Evolutionary conservation across 257 asterid species (phyloP).

Genomic region (Nyctanthes arbortristis): DNA sequence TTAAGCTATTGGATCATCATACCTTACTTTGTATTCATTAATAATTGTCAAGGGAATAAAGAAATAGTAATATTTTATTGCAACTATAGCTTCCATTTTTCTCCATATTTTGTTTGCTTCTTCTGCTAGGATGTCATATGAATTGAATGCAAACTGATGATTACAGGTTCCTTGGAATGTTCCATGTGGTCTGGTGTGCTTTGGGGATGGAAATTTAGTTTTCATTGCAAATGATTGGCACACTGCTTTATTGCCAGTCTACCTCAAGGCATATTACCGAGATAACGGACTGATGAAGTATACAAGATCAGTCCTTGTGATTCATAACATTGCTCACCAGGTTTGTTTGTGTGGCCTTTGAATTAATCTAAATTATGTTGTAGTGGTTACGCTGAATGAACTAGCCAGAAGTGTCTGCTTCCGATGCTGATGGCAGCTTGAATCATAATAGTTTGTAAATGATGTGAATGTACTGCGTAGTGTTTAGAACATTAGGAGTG

Average conservation of each 20-base stretch:
- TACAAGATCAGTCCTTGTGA: slow-evolving; percentile 84
- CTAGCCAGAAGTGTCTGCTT: not conserved
- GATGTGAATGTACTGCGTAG: not conserved
- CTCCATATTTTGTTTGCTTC: not conserved
- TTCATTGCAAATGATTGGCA: slow-evolving; percentile 99
- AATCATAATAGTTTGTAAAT: not conserved
- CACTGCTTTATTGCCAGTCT: slow-evolving; percentile 91
- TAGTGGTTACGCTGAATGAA: not conserved
- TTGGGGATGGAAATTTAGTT: slow-evolving; percentile 93
- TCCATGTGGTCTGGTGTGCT: slow-evolving; percentile 97
- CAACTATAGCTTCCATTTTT: not conserved
- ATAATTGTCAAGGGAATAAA: not conserved
- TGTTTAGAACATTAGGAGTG: not conserved
- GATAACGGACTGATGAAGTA: slow-evolving; percentile 88
- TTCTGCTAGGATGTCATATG: not conserved
- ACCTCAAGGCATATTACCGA: slow-evolving; percentile 90
- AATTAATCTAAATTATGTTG: not conserved
- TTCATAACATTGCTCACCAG: slow-evolving; percentile 99
- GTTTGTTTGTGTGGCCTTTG: slow-evolving; percentile 35
- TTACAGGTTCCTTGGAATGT: slow-evolving; percentile 94
- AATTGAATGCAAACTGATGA: slow-evolving; percentile 20
- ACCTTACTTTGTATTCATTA: not conserved
- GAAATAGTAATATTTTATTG: not conserved
- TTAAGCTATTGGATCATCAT: not conserved
- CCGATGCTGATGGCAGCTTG: not conserved